Base-by-base conservation (phyloP, 2,329 filamentous ascomycete genomes). In the Chrysoporthe cubensis region DNA sequence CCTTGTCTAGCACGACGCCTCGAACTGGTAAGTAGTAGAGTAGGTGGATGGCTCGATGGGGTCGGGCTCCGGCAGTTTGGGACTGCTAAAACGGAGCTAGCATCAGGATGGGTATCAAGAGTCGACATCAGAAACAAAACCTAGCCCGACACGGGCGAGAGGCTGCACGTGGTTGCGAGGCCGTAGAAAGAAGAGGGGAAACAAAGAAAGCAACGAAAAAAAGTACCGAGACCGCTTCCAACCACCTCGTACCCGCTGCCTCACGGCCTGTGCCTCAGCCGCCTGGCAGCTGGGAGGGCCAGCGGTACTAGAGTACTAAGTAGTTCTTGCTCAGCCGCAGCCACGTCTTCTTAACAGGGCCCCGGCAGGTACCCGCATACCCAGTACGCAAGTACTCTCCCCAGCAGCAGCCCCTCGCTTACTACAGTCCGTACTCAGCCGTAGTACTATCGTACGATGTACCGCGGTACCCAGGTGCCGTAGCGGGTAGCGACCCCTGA, bases 11-110 rank as follows among this genome's bases (percentile, higher is more conserved):
- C 11, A 54, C 21, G 13, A 54, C 50, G 50, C 26, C 26, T 26
- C 32, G 50, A 32, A 32, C 14, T 4, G 21, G 21, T 5, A 32
- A 21, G 32, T 21, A 14, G 50, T 1, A 9, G 37, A 40, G 37
- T 5, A 40, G 5, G 37, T 40, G 37, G 37, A 40, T 40, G 37
- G 37, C 5, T 40, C 6, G 37, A 40, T 40, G 37, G 37, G 3
- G 48, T n/a, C 21, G 48, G 50, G 21, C 26, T 11, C 50, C 50
- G 50, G 50, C 26, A 54, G 21, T 54, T 14, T 54, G 50, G 50
- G 26, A 26, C 50, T 54, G 50, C 50, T 54, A 54, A 54, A 32
- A 54, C 26, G 21, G 26, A 32, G 50, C 50, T 54, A 54, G 50
- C 11, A 54, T 32, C 5, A 32, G 50, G 21, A 54, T 32, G 21